Evolutionary conservation across 371 early-diverging fungal genomes (phyloP).

Genomic region (Phascolomyces articulosus): DNA sequence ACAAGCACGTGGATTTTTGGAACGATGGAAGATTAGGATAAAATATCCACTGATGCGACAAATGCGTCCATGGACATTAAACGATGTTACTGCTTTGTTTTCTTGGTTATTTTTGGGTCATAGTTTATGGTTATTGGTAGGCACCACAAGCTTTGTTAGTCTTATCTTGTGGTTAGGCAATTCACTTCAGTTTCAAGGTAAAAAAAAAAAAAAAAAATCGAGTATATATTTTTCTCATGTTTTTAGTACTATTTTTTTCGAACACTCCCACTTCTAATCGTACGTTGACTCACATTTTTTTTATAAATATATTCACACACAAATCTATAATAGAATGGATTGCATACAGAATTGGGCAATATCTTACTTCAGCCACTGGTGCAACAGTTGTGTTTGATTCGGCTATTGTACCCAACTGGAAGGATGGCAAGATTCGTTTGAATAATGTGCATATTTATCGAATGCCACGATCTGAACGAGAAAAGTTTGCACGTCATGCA

Average conservation of each 20-base stretch:
- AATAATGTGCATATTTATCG: conserved; percentile 76
- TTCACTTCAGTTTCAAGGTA: conserved; percentile 89
- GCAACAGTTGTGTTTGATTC: conserved; percentile 87
- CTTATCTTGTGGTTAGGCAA: conserved; percentile 83
- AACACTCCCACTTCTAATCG: too few species aligned
- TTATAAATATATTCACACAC: background rate
- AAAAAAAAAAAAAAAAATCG: background rate
- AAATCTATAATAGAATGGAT: conserved; percentile 74
- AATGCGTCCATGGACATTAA: conserved; percentile 81
- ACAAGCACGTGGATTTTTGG: conserved; percentile 51
- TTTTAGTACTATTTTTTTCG: too few species aligned
- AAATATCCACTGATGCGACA: conserved; percentile 65
- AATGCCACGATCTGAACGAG: conserved; percentile 47
- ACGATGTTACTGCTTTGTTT: conserved; percentile 88
- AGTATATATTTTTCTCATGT: too few species aligned
- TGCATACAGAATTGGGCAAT: conserved; percentile 75
- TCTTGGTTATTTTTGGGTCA: conserved; percentile 92
- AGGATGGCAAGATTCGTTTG: conserved; percentile 86
- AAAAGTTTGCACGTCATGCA: conserved; percentile 47
- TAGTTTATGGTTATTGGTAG: conserved; percentile 81
- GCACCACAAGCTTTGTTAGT: conserved; percentile 91
- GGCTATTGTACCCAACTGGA: conserved; percentile 93
- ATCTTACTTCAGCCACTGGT: conserved; percentile 83
- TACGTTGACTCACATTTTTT: too few species aligned
- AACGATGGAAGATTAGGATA: conserved; percentile 58